Evolutionary conservation across 1,284 basidiomycete genomes (phyloP).

Genomic region (Papiliotrema nemorosa): DNA sequence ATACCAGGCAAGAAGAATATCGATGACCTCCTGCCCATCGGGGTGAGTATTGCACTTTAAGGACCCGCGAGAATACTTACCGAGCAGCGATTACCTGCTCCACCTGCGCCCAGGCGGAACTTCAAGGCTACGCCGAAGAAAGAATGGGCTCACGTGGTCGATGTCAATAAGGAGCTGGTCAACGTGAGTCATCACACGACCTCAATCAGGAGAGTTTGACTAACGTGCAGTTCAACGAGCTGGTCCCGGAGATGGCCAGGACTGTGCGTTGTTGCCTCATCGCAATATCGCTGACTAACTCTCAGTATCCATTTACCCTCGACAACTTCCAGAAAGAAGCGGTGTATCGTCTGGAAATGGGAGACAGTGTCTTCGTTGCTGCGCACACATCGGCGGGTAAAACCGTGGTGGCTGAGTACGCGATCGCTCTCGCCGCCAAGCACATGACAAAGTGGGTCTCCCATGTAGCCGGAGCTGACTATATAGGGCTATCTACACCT

Average conservation of each 20-base stretch:
- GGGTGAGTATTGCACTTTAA: conserved; percentile 54
- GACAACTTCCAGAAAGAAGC: conserved; percentile 97
- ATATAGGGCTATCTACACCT: conserved; percentile 91
- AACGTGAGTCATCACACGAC: conserved; percentile 55
- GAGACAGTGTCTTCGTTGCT: conserved; percentile 97
- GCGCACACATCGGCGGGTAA: conserved; percentile 99
- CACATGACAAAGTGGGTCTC: conserved; percentile 87
- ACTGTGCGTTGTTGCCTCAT: conserved; percentile 22
- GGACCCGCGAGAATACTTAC: conserved; percentile 6
- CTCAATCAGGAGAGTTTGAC: too few relatives aligned
- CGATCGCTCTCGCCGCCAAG: conserved; percentile 90
- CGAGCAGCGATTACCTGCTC: conserved; percentile 45
- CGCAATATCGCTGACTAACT: neutral
- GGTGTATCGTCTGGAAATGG: conserved; percentile 95
- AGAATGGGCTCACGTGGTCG: conserved; percentile 97
- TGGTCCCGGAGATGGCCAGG: conserved; percentile 50
- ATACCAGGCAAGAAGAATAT: conserved; percentile 55
- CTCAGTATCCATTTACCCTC: conserved; percentile 77
- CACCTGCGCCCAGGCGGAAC: conserved; percentile 35
- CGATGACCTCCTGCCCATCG: conserved; percentile 74
- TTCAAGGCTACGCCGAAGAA: conserved; percentile 62
- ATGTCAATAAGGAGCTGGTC: conserved; percentile 81
- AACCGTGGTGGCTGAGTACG: conserved; percentile 98
- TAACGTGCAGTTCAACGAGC: conserved; percentile 44
- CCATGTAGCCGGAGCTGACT: conserved; percentile 9